Evolutionary conservation across 2,329 filamentous ascomycete genomes (phyloP).

Genomic region (Diaporthe velutina): DNA sequence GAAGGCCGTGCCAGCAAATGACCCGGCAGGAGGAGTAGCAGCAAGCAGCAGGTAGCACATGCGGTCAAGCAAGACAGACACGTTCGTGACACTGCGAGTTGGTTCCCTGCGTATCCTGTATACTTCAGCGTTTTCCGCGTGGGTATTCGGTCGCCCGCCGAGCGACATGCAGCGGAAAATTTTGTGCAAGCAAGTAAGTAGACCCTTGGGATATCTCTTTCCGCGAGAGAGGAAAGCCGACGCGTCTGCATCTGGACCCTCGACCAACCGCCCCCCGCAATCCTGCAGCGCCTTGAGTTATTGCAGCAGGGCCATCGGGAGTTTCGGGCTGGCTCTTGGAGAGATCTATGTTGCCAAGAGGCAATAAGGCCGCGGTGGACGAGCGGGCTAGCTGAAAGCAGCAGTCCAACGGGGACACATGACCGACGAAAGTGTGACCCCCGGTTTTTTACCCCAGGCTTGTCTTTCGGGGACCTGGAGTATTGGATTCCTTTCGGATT

Average conservation of each 20-base stretch:
- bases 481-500: conserved; percentile 1
- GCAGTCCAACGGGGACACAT: conserved; percentile 26
- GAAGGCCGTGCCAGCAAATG: not conserved
- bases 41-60: not conserved
- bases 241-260: conserved; percentile 13
- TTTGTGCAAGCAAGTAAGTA: not conserved
- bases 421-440: conserved; percentile 14
- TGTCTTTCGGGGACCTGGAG: conserved; percentile 19
- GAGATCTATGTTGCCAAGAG: conserved; percentile 26
- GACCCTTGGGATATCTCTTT: not conserved
- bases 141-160: conserved; percentile 16
- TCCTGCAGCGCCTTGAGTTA: not conserved
- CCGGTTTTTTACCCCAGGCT: conserved; percentile 33
- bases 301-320: conserved; percentile 5
- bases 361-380: conserved; percentile 1
- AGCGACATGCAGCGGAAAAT: not conserved
- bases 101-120: not conserved
- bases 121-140: not conserved
- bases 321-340: conserved; percentile 19
- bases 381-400: conserved; percentile 15
- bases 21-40: not conserved
- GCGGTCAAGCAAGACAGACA: conserved; percentile 14
- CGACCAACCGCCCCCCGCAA: not conserved
- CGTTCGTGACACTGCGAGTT: not conserved
- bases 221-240: conserved; percentile 6